Percentiles rank a stretch among this genome's conserved stretches.
phyloP scores from a whole-genome alignment of 2,329 filamentous ascomycete genomes.

The Tolypocladium guangdongense region DNA sequence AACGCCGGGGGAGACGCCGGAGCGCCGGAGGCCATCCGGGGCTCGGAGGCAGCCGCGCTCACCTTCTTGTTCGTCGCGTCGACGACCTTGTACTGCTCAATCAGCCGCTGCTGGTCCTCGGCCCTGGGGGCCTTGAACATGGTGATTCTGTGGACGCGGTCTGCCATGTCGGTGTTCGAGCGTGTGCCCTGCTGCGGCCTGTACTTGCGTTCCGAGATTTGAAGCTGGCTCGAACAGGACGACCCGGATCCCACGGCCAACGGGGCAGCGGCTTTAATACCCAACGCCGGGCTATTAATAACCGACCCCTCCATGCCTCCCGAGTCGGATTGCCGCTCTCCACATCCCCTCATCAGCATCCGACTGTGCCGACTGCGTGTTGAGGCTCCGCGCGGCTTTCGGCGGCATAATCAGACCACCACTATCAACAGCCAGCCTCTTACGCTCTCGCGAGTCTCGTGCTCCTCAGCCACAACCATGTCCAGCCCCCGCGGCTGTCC shows the following conservation, averaged over 20 bases:
- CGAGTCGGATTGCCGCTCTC: neutral
- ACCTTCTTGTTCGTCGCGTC: slow-evolving; percentile 31
- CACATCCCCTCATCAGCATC: neutral
- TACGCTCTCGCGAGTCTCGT: too few relatives aligned
- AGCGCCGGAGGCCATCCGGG: neutral
- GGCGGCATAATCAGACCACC: neutral
- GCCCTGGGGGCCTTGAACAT: slow-evolving; percentile 41
- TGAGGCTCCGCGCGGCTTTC: neutral
- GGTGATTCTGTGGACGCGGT: slow-evolving; percentile 35
- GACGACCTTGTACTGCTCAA: slow-evolving; percentile 33
- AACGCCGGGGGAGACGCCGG: too few relatives aligned
- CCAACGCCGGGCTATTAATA: neutral
- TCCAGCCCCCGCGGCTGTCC: too few relatives aligned
- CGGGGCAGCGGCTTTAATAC: neutral
- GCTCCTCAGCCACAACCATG: too few relatives aligned
- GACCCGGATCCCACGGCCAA: neutral
- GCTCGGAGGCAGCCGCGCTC: neutral
- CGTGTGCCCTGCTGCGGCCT: neutral
- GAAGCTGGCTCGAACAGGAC: neutral
- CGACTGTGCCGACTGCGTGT: neutral
- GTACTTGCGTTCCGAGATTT: neutral
- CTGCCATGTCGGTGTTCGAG: slow-evolving; percentile 18
- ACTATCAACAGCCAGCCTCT: too few relatives aligned
- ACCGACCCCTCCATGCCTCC: neutral
- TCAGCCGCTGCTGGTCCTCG: slow-evolving; percentile 30